A percentile compares a stretch with the other conserved stretches of the same genome.
phyloP scores from a whole-genome alignment of 2,329 filamentous ascomycete genomes.

The Ploettnerulaceae sp. region DNA sequence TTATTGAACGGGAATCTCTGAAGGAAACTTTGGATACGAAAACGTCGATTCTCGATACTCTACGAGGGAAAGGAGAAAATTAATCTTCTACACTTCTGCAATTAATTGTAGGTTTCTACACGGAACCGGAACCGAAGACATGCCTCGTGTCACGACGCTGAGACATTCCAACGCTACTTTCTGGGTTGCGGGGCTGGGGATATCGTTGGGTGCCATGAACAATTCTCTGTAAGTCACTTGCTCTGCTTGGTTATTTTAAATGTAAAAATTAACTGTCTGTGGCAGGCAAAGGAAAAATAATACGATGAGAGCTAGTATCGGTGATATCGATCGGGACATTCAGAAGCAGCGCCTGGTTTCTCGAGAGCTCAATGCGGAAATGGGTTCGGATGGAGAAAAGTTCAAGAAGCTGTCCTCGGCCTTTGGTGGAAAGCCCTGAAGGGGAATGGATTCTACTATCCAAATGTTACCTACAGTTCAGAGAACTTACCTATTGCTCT shows the following conservation, averaged over 20 bases:
- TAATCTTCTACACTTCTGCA: constrained; percentile 4
- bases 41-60: constrained; percentile 5
- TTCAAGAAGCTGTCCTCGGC: constrained; percentile 6
- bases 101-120: constrained; percentile 3
- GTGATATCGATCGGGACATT: constrained; percentile 5
- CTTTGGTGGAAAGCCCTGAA: constrained; percentile 4
- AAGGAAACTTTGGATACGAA: constrained; percentile 4
- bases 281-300: constrained; percentile 4
- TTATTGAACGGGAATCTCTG: constrained; percentile 5
- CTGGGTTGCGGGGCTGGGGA: constrained; percentile 3
- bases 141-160: constrained; percentile 5
- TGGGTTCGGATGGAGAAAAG: constrained; percentile 4
- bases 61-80: constrained; percentile 5
- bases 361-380: constrained; percentile 4
- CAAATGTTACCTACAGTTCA: constrained; percentile 3
- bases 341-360: constrained; percentile 5
- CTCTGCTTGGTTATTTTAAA: constrained; percentile 1
- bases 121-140: constrained; percentile 2
- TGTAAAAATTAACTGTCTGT: constrained; percentile 4
- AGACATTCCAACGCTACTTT: constrained; percentile 4
- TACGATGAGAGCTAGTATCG: constrained; percentile 5
- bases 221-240: constrained; percentile 6
- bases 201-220: constrained; percentile 3
- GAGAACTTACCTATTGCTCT: constrained; percentile 4
- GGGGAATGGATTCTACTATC: constrained; percentile 5